These are phyloP conservation scores for Trichoderma sp. DNA, from an alignment of 2,329 filamentous ascomycete genomes.

Conservation along the genomic window DNA sequence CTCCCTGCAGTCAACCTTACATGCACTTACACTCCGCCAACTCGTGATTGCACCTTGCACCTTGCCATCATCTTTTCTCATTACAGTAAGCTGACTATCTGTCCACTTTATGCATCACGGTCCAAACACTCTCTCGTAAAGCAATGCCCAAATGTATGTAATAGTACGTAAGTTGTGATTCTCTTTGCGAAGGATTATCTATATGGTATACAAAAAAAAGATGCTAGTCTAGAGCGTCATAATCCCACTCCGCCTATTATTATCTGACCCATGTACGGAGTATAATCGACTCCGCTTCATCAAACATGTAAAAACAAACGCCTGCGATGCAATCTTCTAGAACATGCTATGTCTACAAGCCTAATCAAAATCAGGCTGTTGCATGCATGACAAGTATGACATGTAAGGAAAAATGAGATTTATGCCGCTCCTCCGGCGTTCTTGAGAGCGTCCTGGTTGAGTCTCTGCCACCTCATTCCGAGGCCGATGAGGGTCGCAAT, in stretches of 20 bases:
- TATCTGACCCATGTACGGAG: not conserved
- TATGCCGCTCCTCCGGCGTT: slow-evolving; percentile 35
- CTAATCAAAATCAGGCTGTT: not conserved
- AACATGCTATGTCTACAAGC: not conserved
- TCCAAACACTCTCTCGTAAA: not conserved
- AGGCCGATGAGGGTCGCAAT: slow-evolving; percentile 40
- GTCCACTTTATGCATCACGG: not conserved
- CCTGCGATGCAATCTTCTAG: slow-evolving; percentile 10
- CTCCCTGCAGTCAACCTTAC: not conserved
- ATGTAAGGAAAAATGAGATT: not conserved
- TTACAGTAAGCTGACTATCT: slow-evolving; percentile 3
- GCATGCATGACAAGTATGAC: not conserved
- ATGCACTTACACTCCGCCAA: not conserved
- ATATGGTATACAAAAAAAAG: not conserved
- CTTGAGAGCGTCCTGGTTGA: slow-evolving; percentile 34
- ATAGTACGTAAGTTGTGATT: not conserved
- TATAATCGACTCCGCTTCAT: not conserved
- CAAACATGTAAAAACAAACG: not conserved
- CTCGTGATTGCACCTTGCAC: not conserved
- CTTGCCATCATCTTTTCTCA: not conserved
- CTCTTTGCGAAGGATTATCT: slow-evolving; percentile 1
- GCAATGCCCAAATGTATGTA: not conserved
- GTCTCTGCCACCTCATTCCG: slow-evolving; percentile 42
- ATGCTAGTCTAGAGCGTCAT: not conserved
- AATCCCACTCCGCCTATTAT: not conserved